A percentile compares a stretch with the other conserved stretches of the same genome.
phyloP scores from a whole-genome alignment of 192 early-diverging fungal genomes.

The Coemansia sp. region DNA sequence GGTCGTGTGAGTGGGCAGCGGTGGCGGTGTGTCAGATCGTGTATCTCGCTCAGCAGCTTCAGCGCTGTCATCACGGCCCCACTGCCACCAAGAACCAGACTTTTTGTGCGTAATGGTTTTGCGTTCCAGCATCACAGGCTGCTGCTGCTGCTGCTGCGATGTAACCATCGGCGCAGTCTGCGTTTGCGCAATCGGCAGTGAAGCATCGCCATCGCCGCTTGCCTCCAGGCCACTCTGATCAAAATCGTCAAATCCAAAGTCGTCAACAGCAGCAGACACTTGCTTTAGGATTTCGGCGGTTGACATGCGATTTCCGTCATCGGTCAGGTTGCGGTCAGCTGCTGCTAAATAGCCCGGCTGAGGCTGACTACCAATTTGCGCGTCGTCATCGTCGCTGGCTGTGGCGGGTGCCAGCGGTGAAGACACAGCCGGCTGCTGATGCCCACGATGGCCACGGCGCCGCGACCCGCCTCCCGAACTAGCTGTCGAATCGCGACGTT shows the following conservation, averaged over 20 bases:
- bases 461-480: slow-evolving; percentile 19
- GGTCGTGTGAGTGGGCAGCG: neutral
- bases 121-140: neutral
- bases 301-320: slow-evolving; percentile 33
- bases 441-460: slow-evolving; percentile 2
- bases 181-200: no score
- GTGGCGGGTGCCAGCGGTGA: slow-evolving; percentile 30
- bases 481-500: slow-evolving; percentile 51
- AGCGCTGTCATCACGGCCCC: slow-evolving; percentile 28
- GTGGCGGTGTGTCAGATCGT: neutral
- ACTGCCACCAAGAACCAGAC: slow-evolving; percentile 53
- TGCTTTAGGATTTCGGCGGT: slow-evolving; percentile 52
- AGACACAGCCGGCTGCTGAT: slow-evolving; percentile 19
- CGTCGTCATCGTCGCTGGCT: neutral
- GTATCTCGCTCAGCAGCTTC: slow-evolving; percentile 1
- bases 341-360: neutral
- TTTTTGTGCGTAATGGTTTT: slow-evolving; percentile 48
- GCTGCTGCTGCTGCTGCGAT: slow-evolving; percentile 6
- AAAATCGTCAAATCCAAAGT: slow-evolving; percentile 48
- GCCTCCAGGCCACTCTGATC: slow-evolving; percentile 27
- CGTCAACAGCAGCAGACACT: slow-evolving; percentile 47
- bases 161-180: no score
- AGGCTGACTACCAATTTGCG: neutral
- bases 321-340: neutral
- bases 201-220: neutral